Conservation (phyloP, 2,329 filamentous ascomycete species). For the Escovopsis weberi region DNA sequence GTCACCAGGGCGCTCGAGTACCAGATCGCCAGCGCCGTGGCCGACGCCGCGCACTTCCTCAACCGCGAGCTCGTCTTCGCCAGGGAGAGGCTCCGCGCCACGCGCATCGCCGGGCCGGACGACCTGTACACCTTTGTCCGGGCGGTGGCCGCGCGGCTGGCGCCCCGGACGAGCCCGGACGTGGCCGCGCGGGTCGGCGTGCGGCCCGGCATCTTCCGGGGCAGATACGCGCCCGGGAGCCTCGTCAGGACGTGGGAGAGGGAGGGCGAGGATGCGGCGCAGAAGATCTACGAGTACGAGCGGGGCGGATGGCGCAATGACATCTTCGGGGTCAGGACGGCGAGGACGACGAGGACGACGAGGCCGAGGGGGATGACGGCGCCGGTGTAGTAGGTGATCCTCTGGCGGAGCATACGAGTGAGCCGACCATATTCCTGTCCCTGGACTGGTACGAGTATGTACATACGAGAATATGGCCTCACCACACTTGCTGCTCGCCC, state of each 20-base stretch:
- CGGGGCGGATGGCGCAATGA: constrained; percentile 68
- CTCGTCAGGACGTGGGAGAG: constrained; percentile 82
- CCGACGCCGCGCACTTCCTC: constrained; percentile 51
- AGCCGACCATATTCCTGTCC: not conserved
- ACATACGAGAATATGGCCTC: too few relatives aligned
- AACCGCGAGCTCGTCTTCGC: constrained; percentile 83
- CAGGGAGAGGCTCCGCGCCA: constrained; percentile 71
- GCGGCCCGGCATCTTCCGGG: constrained; percentile 50
- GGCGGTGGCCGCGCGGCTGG: constrained; percentile 64
- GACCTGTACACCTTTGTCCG: constrained; percentile 72
- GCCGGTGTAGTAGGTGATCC: too few relatives aligned
- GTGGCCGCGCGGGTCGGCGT: constrained; percentile 61
- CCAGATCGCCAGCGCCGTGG: constrained; percentile 59
- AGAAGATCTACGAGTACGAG: constrained; percentile 61
- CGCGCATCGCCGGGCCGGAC: constrained; percentile 63
- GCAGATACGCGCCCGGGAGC: constrained; percentile 78
- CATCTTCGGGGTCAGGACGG: constrained; percentile 46
- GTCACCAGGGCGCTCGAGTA: constrained; percentile 66
- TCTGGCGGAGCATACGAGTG: too few relatives aligned
- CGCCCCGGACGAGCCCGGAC: constrained; percentile 60
- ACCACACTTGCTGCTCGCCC: too few relatives aligned
- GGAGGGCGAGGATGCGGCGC: constrained; percentile 53
- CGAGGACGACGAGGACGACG: not conserved
- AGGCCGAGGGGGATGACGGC: not conserved
- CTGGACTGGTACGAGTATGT: too few relatives aligned